Evolutionary conservation across 768 basidiomycete genomes (phyloP).

Genomic region (Pleurotus ostreatus): DNA sequence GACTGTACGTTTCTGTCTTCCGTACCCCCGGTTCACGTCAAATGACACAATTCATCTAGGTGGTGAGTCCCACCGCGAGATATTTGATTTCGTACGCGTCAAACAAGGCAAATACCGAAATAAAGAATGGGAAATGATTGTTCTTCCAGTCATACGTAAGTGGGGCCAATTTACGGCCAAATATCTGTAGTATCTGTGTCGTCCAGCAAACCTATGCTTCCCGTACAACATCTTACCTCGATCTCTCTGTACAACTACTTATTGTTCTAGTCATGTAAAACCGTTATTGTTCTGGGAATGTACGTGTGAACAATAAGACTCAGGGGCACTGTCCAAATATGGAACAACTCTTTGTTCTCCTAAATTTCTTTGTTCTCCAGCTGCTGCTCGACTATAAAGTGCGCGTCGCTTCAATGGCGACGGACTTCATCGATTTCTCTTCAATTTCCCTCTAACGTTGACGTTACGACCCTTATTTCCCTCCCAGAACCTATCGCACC

Average conservation of each 20-base stretch:
- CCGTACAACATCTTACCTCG: not conserved
- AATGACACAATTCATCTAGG: not conserved
- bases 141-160: conserved; percentile 13
- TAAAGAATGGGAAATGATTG: conserved; percentile 13
- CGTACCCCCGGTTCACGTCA: not conserved
- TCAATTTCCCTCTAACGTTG: conserved; percentile 1
- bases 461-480: conserved; percentile 5
- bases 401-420: not conserved
- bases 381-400: not conserved
- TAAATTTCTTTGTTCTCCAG: not conserved
- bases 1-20: not conserved
- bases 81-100: conserved; percentile 1
- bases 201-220: not conserved
- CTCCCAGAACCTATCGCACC: not conserved
- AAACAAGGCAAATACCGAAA: conserved; percentile 3
- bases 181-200: not conserved
- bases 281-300: no score
- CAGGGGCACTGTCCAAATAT: not conserved
- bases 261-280: not conserved
- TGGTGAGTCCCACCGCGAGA: not conserved
- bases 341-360: not conserved
- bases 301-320: not conserved
- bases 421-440: not conserved
- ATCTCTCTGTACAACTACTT: not conserved
- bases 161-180: conserved; percentile 8